phyloP scores from a whole-genome alignment of 805 yeast genomes.

The Kodamaea kaohsiungensis region DNA sequence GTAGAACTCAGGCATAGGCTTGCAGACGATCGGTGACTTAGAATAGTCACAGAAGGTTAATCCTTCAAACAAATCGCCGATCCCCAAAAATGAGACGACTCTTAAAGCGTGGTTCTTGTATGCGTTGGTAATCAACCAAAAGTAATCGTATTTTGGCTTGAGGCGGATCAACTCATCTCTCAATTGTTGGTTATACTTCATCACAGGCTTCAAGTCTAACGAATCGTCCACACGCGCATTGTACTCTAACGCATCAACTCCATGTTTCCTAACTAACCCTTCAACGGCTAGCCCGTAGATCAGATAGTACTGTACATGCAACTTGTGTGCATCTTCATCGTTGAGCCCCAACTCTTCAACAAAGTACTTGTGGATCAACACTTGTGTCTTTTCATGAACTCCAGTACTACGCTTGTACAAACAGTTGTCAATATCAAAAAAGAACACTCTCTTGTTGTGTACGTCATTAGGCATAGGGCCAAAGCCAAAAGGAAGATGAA shows the following conservation, averaged over 20 bases:
- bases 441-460: constrained; percentile 49
- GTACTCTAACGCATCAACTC: constrained; percentile 85
- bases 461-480: constrained; percentile 34
- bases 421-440: constrained; percentile 94
- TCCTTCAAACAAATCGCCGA: constrained; percentile 95
- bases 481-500: constrained; percentile 30
- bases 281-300: constrained; percentile 92
- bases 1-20: constrained; percentile 79
- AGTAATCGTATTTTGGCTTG: constrained; percentile 47
- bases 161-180: constrained; percentile 53
- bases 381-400: constrained; percentile 87
- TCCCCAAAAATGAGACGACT: constrained; percentile 74
- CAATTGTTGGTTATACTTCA: constrained; percentile 59
- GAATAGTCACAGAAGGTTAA: constrained; percentile 89
- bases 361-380: constrained; percentile 79
- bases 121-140: constrained; percentile 96
- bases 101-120: constrained; percentile 87
- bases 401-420: constrained; percentile 71
- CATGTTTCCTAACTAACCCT: constrained; percentile 71
- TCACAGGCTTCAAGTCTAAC: constrained; percentile 77
- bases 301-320: constrained; percentile 76
- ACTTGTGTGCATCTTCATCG: constrained; percentile 70
- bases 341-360: constrained; percentile 58
- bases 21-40: constrained; percentile 70
- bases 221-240: constrained; percentile 90